Base-by-base conservation (phyloP, 2,329 filamentous ascomycete species). In the Calonectria henricotiae region DNA sequence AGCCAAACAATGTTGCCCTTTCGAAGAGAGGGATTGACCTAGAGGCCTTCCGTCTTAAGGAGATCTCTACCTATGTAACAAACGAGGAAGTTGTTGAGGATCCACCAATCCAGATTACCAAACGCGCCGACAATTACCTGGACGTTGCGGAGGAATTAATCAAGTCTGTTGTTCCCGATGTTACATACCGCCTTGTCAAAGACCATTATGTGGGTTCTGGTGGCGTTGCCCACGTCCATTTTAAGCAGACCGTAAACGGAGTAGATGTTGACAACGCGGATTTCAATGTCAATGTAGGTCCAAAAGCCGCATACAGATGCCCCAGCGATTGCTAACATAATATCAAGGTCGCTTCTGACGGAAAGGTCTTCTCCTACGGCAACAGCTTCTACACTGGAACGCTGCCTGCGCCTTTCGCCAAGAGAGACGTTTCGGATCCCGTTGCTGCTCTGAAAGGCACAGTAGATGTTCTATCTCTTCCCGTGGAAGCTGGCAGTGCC, bases 241-340 rank as follows among this genome's bases (percentile, higher is more conserved):
- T 90, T 76, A 88, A 87, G 79, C 89, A 91, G 80, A 90, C 88
- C 0, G 81, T 83, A 7, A 86, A 90, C 65, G 89, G 86, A 1
- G 77, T 90, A 27, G 89, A 90, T 70, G 86, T 91, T 69, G 89
- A 90, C 74, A 90, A 90, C 74, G 87, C 86, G 1, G 87, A 89
- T 75, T 89, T 90, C 75, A 89, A 90, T 62, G 87, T 90, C 58
- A 90, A 90, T 71, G 87, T 90, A 74, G 81, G 87, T 82, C 6
- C 13, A n/a, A 0, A 1, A 4, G 3, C 7, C 3, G 4, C 2
- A 13, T 17, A 8, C 0, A 0, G 0, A 0, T 3, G 17, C 5
- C 2, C 5, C 5, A 27, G 9, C 4, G 2, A 35, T 20, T 20
- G 6, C 69, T 75, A 4, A 73, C 27, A n/a, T 11, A 1, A 1